phyloP scores from a whole-genome alignment of 768 basidiomycete genomes.

The Russula abietina region DNA sequence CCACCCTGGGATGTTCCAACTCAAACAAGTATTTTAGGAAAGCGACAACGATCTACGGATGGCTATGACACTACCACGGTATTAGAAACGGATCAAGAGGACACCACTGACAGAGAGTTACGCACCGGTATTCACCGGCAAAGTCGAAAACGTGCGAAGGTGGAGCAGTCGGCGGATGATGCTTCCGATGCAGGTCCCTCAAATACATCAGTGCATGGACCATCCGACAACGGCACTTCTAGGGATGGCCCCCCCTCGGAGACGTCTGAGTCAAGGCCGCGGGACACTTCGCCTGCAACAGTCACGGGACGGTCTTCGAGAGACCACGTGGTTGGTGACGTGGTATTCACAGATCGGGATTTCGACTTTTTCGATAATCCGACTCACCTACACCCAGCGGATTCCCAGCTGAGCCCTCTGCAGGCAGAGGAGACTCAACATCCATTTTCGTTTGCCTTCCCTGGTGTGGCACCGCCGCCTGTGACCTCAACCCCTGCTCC shows the following conservation, averaged over 20 bases:
- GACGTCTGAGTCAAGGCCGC: background rate
- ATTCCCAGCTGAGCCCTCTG: slow-evolving; percentile 7
- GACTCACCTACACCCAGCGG: slow-evolving; percentile 13
- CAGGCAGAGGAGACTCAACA: slow-evolving; percentile 18
- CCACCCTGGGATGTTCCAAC: slow-evolving; percentile 35
- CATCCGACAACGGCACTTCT: background rate
- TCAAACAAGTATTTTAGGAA: slow-evolving; percentile 49
- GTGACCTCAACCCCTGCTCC: slow-evolving; percentile 17
- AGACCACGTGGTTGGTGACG: slow-evolving; percentile 15
- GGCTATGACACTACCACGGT: slow-evolving; percentile 39
- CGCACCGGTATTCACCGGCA: slow-evolving; percentile 39
- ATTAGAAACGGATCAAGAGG: slow-evolving; percentile 40
- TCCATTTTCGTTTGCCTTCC: slow-evolving; percentile 24
- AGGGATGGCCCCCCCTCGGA: background rate
- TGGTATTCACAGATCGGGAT: slow-evolving; percentile 25
- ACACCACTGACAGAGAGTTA: slow-evolving; percentile 34
- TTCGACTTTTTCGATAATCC: slow-evolving; percentile 26
- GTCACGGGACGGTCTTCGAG: slow-evolving; percentile 3
- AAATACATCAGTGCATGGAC: background rate
- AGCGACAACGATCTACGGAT: slow-evolving; percentile 52
- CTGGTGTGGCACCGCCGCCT: slow-evolving; percentile 2
- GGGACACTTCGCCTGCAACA: background rate
- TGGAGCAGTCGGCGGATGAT: slow-evolving; percentile 27
- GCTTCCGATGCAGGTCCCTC: slow-evolving; percentile 19
- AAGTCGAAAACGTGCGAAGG: slow-evolving; percentile 48